A percentile compares a stretch with the other conserved stretches of the same genome.
Evolutionary conservation across 164 flowering plant genomes (phyloP).

Genomic region (Piper longum): DNA sequence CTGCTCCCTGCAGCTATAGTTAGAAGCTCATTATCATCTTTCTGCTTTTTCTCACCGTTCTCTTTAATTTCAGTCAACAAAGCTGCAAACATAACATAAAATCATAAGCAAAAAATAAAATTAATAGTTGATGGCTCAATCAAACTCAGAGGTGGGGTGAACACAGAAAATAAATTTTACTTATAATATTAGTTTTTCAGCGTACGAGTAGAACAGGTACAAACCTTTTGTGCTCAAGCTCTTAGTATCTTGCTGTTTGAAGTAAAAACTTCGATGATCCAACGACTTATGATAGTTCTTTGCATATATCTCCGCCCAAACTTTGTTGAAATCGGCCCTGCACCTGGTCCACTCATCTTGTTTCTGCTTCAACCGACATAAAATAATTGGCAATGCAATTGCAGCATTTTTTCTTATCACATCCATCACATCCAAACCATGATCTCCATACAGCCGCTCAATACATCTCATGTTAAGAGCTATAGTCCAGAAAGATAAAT

Average conservation of each 20-base stretch:
- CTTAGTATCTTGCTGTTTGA: slow-evolving; percentile 96
- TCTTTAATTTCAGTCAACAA: slow-evolving; percentile 77
- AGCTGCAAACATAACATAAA: too few species aligned
- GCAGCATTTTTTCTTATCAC: slow-evolving; percentile 68
- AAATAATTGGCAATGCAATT: slow-evolving; percentile 73
- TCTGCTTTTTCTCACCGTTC: slow-evolving; percentile 61
- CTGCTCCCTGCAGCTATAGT: slow-evolving; percentile 71
- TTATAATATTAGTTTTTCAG: too few species aligned
- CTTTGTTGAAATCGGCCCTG: slow-evolving; percentile 82
- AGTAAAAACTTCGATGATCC: slow-evolving; percentile 94
- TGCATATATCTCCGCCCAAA: slow-evolving; percentile 86
- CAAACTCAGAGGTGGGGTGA: too few species aligned
- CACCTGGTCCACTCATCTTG: slow-evolving; percentile 91
- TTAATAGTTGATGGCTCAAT: too few species aligned
- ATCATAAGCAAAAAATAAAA: too few species aligned
- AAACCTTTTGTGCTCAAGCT: slow-evolving; percentile 89
- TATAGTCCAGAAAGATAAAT: slow-evolving; percentile 15
- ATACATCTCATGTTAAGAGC: slow-evolving; percentile 81
- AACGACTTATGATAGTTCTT: slow-evolving; percentile 90
- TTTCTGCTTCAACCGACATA: slow-evolving; percentile 87
- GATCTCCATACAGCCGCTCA: slow-evolving; percentile 94
- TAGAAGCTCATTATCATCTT: slow-evolving; percentile 66
- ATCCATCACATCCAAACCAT: slow-evolving; percentile 93
- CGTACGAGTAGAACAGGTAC: not conserved
- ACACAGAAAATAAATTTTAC: too few species aligned